Conservation (phyloP, 495 filamentous ascomycete genomes). For the Penicillium taxi region DNA sequence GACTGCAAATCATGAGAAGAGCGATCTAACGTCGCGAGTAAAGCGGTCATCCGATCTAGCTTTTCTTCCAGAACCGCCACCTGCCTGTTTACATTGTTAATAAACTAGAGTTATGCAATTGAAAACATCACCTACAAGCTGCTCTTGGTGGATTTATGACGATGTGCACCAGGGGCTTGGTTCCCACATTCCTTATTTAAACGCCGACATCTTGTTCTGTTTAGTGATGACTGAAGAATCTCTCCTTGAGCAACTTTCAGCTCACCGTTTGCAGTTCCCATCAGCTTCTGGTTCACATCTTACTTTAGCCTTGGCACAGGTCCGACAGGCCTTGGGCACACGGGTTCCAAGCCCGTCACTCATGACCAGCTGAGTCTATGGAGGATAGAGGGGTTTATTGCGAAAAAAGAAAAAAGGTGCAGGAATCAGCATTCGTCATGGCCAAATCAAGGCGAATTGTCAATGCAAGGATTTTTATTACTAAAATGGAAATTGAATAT, state of each 20-base stretch:
- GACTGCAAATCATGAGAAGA: conserved; percentile 2
- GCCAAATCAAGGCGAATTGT: too few relatives aligned
- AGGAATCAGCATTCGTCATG: too few relatives aligned
- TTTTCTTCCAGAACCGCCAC: conserved; percentile 16
- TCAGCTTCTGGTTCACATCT: conserved; percentile 16
- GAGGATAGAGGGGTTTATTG: too few relatives aligned
- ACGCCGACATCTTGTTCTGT: conserved; percentile 16
- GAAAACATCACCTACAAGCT: conserved; percentile 5
- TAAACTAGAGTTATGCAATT: background rate
- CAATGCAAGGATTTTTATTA: too few relatives aligned
- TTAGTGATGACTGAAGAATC: too few relatives aligned
- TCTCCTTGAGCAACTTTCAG: background rate
- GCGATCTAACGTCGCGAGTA: conserved; percentile 15
- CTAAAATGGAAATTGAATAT: too few relatives aligned
- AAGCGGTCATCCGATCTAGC: conserved; percentile 19
- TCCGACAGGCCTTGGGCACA: conserved; percentile 17
- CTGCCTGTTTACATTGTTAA: conserved; percentile 7
- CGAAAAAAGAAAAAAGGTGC: too few relatives aligned
- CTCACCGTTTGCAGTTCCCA: conserved; percentile 19
- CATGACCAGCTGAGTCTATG: too few relatives aligned
- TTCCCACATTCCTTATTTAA: conserved; percentile 18
- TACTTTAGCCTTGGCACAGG: conserved; percentile 24
- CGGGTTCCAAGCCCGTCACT: too few relatives aligned
- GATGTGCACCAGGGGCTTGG: conserved; percentile 19
- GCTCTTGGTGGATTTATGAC: conserved; percentile 6